Base-by-base conservation (phyloP, 2,329 filamentous ascomycete species). In the Mariannaea sp. region DNA sequence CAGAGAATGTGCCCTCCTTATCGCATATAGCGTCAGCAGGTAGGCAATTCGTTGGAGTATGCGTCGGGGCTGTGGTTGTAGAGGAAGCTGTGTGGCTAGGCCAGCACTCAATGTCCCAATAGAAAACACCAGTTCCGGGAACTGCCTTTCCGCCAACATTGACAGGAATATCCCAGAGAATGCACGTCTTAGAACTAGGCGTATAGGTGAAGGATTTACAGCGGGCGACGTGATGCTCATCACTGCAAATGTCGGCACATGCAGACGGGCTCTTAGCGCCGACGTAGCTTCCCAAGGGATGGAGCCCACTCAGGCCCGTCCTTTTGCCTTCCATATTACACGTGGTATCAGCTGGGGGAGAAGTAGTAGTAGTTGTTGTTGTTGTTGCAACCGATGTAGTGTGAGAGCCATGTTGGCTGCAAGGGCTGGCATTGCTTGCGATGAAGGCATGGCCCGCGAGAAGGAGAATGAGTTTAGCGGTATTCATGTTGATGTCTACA, bases 31-130 rank as follows among this genome's bases (percentile, higher is more conserved):
- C 36, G n/a, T 49, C 39, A 14, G 20, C 12, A 1, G 36, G 36
- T 1, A 49, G 46, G 13, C 46, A 49, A 3, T 39, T 36, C 7
- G 46, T 26, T 7, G 35, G 14, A 7, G 35, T 24, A 8, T 7
- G 13, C 24, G 2, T 20, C 14, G 46, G 14, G 4, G 8, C 7
- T 9, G 17, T 6, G 9, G 19, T 26, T 10, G 29, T 32, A 32
- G 29, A 32, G 29, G 29, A 13, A 32, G 29, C 10, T 5, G 29
- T 13, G 12, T 41, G 20, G 36, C 39, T 14, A 20, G 36, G 19
- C 36, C 36, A 41, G 17, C 46, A 49, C 1, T 26, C 46, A n/a
- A 41, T 49, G 36, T 49, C 46, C 46, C 46, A 49, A 17, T 26
- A 42, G 13, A n/a, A 49, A n/a, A 24, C 30, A 8, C 46, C 46